A percentile compares a stretch with the other conserved stretches of the same genome.
Conservation (phyloP, 2,329 filamentous ascomycete genomes). For the Xylaria multiplex region DNA sequence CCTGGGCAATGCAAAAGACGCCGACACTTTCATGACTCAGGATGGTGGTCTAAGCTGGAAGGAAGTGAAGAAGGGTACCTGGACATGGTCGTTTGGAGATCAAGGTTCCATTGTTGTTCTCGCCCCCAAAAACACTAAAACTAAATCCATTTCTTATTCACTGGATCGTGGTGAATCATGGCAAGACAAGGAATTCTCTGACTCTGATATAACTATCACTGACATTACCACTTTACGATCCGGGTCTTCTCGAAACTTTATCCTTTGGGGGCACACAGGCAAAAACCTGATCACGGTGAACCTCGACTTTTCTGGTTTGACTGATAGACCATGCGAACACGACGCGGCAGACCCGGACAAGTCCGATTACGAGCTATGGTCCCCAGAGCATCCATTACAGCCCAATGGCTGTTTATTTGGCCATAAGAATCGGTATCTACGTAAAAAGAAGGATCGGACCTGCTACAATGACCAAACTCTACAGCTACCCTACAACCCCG, state of each 20-base stretch:
- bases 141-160: constrained; percentile 77
- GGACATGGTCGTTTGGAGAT: constrained; percentile 95
- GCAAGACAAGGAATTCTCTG: constrained; percentile 77
- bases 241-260: constrained; percentile 88
- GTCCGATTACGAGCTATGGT: constrained; percentile 86
- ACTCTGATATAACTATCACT: constrained; percentile 75
- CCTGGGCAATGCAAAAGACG: constrained; percentile 74
- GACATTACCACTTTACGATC: constrained; percentile 90
- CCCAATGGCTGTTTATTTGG: constrained; percentile 89
- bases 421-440: constrained; percentile 86
- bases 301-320: constrained; percentile 86
- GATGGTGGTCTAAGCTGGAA: constrained; percentile 94
- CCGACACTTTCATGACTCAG: constrained; percentile 88
- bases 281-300: constrained; percentile 78
- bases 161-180: constrained; percentile 84
- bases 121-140: constrained; percentile 75
- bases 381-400: constrained; percentile 82
- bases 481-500: constrained; percentile 74
- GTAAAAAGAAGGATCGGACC: constrained; percentile 80
- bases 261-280: constrained; percentile 81
- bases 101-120: constrained; percentile 93
- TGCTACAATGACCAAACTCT: constrained; percentile 86
- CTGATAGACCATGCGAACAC: constrained; percentile 76
- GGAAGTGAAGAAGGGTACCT: constrained; percentile 84
- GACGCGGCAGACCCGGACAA: constrained; percentile 65